phyloP scores from a whole-genome alignment of 345 rosid species.

The Brassica napus region Da-Ae NC_063441.1:15159001-15159500 shows the following conservation, averaged over 20 bases:
- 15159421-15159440: slow-evolving; percentile 2
- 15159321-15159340: neutral
- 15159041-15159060: slow-evolving; percentile 1
- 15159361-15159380: neutral
- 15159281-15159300: neutral
- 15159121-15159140: neutral
- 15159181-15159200: neutral
- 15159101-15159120: neutral
- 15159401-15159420: slow-evolving; percentile 11
- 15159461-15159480: slow-evolving; percentile 30
- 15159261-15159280: neutral
- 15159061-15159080: neutral
- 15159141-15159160: neutral
- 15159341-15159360: neutral
- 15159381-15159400: neutral
- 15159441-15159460: neutral
- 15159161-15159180: neutral
- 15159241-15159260: neutral
- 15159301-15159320: neutral
- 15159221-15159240: neutral
- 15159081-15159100: neutral
- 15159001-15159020: neutral
- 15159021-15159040: neutral
- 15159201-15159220: slow-evolving; percentile 1
- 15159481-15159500: neutral